Percentiles rank a stretch among this genome's conserved stretches.
Conservation (phyloP, 179 eudicot species). For the Actinidia polygama region DNA sequence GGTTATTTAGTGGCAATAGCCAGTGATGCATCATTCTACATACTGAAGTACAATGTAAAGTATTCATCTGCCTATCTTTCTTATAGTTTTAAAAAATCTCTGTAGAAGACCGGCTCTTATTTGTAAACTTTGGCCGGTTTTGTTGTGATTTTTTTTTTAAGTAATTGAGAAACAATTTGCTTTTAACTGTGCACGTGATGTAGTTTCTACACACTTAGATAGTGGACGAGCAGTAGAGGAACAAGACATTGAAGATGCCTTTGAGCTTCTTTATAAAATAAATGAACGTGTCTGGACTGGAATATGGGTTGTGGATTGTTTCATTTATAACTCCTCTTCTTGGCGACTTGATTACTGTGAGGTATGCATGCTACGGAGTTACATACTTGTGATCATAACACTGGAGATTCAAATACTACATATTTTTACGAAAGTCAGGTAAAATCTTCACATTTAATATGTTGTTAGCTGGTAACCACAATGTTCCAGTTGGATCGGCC, state of each 20-base stretch:
- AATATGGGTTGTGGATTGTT: constrained; percentile 97
- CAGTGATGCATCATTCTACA: constrained; percentile 94
- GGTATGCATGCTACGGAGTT: constrained; percentile 50
- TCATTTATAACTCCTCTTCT: constrained; percentile 88
- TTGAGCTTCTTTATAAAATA: constrained; percentile 94
- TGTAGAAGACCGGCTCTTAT: not conserved
- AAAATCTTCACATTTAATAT: constrained; percentile 16
- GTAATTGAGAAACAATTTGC: constrained; percentile 1
- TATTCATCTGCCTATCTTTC: constrained; percentile 1
- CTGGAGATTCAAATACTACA: not conserved
- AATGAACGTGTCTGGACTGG: constrained; percentile 97
- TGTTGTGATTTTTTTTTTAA: not conserved
- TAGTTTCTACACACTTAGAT: constrained; percentile 78
- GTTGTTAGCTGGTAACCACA: constrained; percentile 75
- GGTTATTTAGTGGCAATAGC: constrained; percentile 97
- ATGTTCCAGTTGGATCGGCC: constrained; percentile 99
- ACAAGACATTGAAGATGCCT: constrained; percentile 91
- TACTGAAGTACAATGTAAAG: constrained; percentile 88
- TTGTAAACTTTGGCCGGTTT: constrained; percentile 4
- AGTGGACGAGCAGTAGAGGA: constrained; percentile 88
- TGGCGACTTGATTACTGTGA: constrained; percentile 99
- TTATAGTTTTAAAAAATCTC: not conserved
- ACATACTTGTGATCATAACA: not conserved
- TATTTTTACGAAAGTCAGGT: not conserved
- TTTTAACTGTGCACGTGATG: constrained; percentile 67